phyloP scores from a whole-genome alignment of 129 eudicot genomes.

The Mikania micrantha region DNA sequence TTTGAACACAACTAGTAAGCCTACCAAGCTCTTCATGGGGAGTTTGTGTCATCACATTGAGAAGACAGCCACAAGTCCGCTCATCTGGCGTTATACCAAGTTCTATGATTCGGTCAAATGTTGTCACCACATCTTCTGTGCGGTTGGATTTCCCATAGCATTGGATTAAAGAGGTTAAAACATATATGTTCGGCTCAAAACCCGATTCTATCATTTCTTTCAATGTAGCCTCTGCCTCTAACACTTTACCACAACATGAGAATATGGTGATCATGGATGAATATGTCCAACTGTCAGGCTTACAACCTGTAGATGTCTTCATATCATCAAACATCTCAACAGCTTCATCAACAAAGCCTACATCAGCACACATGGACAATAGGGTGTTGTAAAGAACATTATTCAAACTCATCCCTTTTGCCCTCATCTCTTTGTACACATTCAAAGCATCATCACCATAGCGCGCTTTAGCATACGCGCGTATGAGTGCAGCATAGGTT shows the following conservation, averaged over 20 bases:
- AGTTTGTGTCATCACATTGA: conserved; percentile 72
- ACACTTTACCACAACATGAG: conserved; percentile 71
- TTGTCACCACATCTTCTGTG: conserved; percentile 64
- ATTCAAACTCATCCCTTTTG: conserved; percentile 63
- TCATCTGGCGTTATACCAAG: conserved; percentile 74
- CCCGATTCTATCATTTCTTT: conserved; percentile 78
- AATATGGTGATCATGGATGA: conserved; percentile 65
- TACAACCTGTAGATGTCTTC: conserved; percentile 51
- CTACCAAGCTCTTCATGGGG: conserved; percentile 58
- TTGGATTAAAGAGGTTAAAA: conserved; percentile 76
- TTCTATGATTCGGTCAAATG: conserved; percentile 47
- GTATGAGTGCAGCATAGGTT: conserved; percentile 66
- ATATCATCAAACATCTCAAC: conserved; percentile 58
- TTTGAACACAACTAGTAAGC: conserved; percentile 50
- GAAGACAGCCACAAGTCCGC: conserved; percentile 76
- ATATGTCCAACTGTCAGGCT: conserved; percentile 78
- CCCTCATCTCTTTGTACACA: conserved; percentile 73
- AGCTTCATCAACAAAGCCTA: conserved; percentile 70
- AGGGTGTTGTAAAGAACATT: conserved; percentile 63
- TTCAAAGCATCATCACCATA: conserved; percentile 73
- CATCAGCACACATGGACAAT: conserved; percentile 80
- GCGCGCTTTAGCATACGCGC: conserved; percentile 66
- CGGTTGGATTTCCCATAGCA: conserved; percentile 85
- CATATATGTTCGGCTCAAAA: conserved; percentile 59
- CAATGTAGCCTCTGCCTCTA: conserved; percentile 54